Base-by-base conservation (phyloP, 169 alveolate species). In the Eimeria sp. region DNA sequence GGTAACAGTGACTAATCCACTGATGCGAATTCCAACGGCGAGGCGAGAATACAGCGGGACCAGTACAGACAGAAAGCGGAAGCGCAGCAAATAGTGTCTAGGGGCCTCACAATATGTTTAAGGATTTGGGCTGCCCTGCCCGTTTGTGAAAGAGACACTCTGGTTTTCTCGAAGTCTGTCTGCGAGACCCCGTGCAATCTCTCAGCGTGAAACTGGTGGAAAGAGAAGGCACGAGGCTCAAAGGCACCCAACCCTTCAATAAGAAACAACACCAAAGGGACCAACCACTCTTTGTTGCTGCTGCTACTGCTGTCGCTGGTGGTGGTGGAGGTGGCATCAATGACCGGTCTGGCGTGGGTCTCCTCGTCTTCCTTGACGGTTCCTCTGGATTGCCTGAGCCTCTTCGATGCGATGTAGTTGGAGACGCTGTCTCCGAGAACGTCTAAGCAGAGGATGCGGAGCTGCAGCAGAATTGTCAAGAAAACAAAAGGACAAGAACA, bases 241-340 rank as follows among this genome's bases (percentile, higher is more conserved):
- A 83, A 93, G 40, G 96, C 96, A 9, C 89, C 96, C 73, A 83
- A n/a, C 10, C 94, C 96, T 61, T 93, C 96, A 10, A 93, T 80
- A 22, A 93, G 67, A 70, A 93, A 93, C 75, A 88, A 30, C 76
- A 83, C 94, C 88, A 83, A 43, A 18, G 93, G 93, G 43, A 87
- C 93, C 83, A 87, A 25, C 93, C 93, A 87, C 14, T 58, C 93
- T 9, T 83, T 27, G 76, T 9, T 83, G 75, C 91, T 54, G 47
- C 54, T 83, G 91, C 76, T 30, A n/a, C 40, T 45, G 40, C 67
- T 78, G 57, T 83, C 76, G 22, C 43, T 57, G 57, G 40, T 22
- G 75, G 49, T n/a, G 57, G 18, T 22, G 34, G 91, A 11, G 49
- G 91, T 27, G 75, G 76, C 47, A 18, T 83, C 91, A 27, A 30